Conservation (phyloP, 2,329 filamentous ascomycete genomes). For the Golovinomyces cichoracearum region DNA sequence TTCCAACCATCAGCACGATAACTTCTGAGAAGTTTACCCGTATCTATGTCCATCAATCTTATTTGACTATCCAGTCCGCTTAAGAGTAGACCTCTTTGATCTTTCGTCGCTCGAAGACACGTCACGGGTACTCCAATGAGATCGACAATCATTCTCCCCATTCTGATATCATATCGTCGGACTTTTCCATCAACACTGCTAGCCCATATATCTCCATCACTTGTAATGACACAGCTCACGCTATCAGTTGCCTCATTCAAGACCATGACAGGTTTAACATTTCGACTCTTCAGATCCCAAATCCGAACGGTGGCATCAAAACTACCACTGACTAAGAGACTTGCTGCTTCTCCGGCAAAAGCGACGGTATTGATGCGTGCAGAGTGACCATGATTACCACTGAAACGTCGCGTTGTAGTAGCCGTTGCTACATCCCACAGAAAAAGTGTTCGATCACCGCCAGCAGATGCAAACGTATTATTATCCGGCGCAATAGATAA, state of each 20-base stretch:
- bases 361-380: slow-evolving; percentile 47
- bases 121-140: slow-evolving; percentile 49
- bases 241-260: slow-evolving; percentile 48
- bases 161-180: slow-evolving; percentile 57
- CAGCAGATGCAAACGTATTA: slow-evolving; percentile 58
- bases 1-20: slow-evolving; percentile 31
- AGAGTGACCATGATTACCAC: slow-evolving; percentile 21
- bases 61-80: slow-evolving; percentile 51
- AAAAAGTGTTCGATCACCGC: slow-evolving; percentile 76
- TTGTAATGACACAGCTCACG: slow-evolving; percentile 19
- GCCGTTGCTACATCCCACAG: slow-evolving; percentile 80
- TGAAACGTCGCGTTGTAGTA: slow-evolving; percentile 50
- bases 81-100: slow-evolving; percentile 49
- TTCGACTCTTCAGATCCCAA: slow-evolving; percentile 38
- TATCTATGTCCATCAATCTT: slow-evolving; percentile 53
- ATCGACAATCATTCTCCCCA: slow-evolving; percentile 44
- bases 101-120: slow-evolving; percentile 41
- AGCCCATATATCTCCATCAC: slow-evolving; percentile 29
- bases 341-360: slow-evolving; percentile 53
- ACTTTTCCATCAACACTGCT: slow-evolving; percentile 70
- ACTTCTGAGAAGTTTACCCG: slow-evolving; percentile 45
- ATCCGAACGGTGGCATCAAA: slow-evolving; percentile 52
- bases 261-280: slow-evolving; percentile 41
- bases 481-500: slow-evolving; percentile 53
- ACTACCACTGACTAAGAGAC: slow-evolving; percentile 44